A percentile compares a stretch with the other conserved stretches of the same genome.
Conservation (phyloP, 495 filamentous ascomycete species). For the Cairneyella variabilis region DNA sequence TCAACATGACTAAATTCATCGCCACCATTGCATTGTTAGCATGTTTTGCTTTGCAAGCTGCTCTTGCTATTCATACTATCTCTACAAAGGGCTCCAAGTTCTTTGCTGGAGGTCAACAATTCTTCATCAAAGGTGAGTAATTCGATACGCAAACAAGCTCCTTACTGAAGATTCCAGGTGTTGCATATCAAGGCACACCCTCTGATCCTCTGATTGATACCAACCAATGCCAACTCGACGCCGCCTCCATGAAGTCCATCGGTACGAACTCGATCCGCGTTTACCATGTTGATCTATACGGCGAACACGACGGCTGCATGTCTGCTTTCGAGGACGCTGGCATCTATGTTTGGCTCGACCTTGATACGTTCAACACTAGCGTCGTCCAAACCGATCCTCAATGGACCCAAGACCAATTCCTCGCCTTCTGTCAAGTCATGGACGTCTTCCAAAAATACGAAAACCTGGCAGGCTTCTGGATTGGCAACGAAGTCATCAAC, state of each 20-base stretch:
- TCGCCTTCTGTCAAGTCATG: conserved; percentile 63
- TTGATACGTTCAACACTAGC: conserved; percentile 77
- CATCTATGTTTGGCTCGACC: conserved; percentile 79
- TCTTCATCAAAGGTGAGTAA: conserved; percentile 69
- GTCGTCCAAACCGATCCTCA: conserved; percentile 55
- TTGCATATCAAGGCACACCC: conserved; percentile 64
- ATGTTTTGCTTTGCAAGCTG: conserved; percentile 29
- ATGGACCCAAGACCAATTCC: conserved; percentile 68
- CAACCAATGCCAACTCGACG: conserved; percentile 72
- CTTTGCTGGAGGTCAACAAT: conserved; percentile 77
- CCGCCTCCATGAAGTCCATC: conserved; percentile 68
- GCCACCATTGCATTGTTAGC: neutral
- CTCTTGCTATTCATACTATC: conserved; percentile 47
- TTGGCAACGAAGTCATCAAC: conserved; percentile 81
- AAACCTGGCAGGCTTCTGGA: conserved; percentile 76
- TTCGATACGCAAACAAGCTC: neutral
- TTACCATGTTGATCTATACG: conserved; percentile 73
- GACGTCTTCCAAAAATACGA: conserved; percentile 75
- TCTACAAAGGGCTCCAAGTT: conserved; percentile 66
- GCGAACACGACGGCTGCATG: conserved; percentile 71
- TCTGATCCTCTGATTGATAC: conserved; percentile 72
- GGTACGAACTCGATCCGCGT: conserved; percentile 84
- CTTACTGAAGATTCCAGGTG: conserved; percentile 39
- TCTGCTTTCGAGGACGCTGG: conserved; percentile 59
- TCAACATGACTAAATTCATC: neutral